A percentile compares a stretch with the other conserved stretches of the same genome.
Conservation (phyloP, 768 basidiomycete genomes). For the Kwoniella dejecticola region DNA sequence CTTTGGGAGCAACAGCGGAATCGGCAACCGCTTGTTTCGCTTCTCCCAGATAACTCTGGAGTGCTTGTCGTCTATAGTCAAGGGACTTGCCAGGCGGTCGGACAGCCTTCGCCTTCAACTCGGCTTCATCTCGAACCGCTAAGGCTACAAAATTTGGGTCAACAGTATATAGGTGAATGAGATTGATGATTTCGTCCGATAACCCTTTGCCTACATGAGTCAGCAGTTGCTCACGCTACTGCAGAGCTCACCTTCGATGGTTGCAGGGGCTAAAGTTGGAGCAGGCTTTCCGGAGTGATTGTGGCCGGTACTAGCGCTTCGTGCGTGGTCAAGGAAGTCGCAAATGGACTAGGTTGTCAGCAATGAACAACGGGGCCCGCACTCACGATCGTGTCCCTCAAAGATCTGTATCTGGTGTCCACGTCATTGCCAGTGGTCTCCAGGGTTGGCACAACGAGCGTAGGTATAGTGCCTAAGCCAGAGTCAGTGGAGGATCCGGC, state of each 20-base stretch:
- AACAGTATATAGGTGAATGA: slow-evolving; percentile 67
- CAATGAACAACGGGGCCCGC: background rate
- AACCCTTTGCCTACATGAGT: slow-evolving; percentile 49
- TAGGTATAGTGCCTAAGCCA: slow-evolving; percentile 72
- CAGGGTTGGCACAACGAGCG: slow-evolving; percentile 77
- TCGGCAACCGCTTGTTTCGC: slow-evolving; percentile 52
- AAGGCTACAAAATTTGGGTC: slow-evolving; percentile 66
- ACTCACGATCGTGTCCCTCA: slow-evolving; percentile 71
- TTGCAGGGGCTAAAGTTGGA: slow-evolving; percentile 74
- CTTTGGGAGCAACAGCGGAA: slow-evolving; percentile 15
- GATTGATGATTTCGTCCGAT: slow-evolving; percentile 60
- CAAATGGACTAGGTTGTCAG: slow-evolving; percentile 64
- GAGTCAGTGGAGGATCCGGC: background rate
- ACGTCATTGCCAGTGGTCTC: slow-evolving; percentile 70
- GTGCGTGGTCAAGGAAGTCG: slow-evolving; percentile 80
- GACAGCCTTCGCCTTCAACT: slow-evolving; percentile 61
- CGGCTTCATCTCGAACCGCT: slow-evolving; percentile 64
- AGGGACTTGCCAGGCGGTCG: slow-evolving; percentile 56
- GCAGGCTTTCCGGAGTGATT: slow-evolving; percentile 74
- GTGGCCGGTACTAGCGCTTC: slow-evolving; percentile 69
- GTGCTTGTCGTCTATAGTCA: slow-evolving; percentile 60
- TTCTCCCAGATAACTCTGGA: slow-evolving; percentile 62
- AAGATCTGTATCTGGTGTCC: slow-evolving; percentile 77
- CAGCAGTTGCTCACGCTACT: background rate
- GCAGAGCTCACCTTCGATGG: slow-evolving; percentile 66